Base-by-base conservation (phyloP, 1,284 basidiomycete genomes). In the Bondarzewia mesenterica region DNA sequence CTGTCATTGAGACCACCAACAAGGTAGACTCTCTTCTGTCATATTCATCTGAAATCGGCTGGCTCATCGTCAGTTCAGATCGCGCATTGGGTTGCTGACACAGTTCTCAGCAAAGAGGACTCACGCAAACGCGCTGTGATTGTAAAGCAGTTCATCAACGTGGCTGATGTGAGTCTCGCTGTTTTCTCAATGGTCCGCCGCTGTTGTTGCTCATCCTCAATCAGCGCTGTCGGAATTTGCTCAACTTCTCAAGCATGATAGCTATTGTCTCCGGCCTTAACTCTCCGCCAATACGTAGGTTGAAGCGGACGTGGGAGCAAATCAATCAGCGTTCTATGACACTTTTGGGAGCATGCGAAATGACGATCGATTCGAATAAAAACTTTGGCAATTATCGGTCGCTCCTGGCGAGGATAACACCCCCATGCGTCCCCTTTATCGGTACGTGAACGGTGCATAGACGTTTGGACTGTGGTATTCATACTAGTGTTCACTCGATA, bases 371-470 rank as follows among this genome's bases (percentile, higher is more conserved):
- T 63, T 85, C 84, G 46, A 86, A 83, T 58, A 92, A 91, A 70
- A 99, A 98, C 61, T 99, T 96, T 69, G 85, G 81, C 26, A 89
- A 87, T 58, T 99, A 99, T 67, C 85, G 92, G 47, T 82, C 88
- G 52, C 79, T 85, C 47, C 80, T 99, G 59, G 85, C 89, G 42
- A 80, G 77, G 41, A 85, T 96, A 51, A 83, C 88, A 36, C 93
- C 94, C 0, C 95, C 96, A 44, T 97, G 94, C 65, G 94, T 99
- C 0, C 96, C 96, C 5, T 99, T 99, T 70, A 86, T 99, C 47
- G 95, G 93, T 93, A 58, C 57, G 76, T 66, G n/a, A 26, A 29
- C 22, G 20, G 26, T 7, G 3, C 3, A 35, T 42, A 14, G 2
- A 26, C 36, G 25, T 18, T 40, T 46, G 14, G 29, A 7, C 20